Evolutionary conservation across 176 grass and related monocot genomes (phyloP).

Genomic region (Carex littledalei): DNA sequence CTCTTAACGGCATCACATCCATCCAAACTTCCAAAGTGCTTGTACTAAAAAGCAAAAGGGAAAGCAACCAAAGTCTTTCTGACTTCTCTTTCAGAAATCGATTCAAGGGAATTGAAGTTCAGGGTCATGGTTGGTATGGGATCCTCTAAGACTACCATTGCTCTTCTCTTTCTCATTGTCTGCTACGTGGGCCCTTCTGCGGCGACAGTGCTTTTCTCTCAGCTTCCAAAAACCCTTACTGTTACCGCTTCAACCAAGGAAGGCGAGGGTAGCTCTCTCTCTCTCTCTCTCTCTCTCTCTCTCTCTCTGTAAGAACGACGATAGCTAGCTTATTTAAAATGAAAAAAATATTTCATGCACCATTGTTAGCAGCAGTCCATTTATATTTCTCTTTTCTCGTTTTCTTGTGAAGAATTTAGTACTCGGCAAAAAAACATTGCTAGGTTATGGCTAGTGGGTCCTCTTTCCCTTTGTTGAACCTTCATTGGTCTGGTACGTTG

Average conservation of each 20-base stretch:
- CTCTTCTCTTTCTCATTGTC: constrained; percentile 24
- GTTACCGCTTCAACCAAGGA: constrained; percentile 32
- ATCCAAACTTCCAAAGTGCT: neutral
- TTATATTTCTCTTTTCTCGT: neutral
- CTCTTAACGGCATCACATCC: neutral
- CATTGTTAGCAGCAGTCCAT: neutral
- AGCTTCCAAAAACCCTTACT: constrained; percentile 40
- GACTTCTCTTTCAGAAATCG: neutral
- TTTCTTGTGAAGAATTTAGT: neutral
- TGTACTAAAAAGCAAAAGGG: neutral
- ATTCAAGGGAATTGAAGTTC: neutral
- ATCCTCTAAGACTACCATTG: neutral
- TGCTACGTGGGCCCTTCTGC: constrained; percentile 26
- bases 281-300: neutral
- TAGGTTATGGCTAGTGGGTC: no score
- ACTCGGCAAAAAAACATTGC: neutral
- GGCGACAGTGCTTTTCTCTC: constrained; percentile 37
- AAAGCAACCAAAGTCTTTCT: neutral
- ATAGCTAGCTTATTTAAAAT: neutral
- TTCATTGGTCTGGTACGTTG: no score
- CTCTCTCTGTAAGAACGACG: neutral
- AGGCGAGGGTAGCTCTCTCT: constrained; percentile 38
- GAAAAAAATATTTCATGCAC: no score
- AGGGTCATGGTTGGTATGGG: constrained; percentile 3
- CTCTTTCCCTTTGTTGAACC: no score